Conservation (phyloP, 192 early-diverging fungal species). For the Umbelopsis sp. region DNA sequence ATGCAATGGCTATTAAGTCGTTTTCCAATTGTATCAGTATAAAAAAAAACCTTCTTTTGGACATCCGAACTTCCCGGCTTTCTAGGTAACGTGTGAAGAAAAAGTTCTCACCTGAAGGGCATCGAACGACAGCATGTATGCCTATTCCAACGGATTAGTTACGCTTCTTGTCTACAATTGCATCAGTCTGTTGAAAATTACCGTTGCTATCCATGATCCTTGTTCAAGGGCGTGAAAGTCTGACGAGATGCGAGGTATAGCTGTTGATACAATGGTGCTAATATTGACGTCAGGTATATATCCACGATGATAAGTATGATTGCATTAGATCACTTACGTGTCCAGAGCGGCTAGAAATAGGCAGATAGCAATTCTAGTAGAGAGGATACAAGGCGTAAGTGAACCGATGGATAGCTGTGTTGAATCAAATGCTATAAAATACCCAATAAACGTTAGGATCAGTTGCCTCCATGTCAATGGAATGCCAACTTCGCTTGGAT, state of each 20-base stretch:
- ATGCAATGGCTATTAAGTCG: constrained; percentile 54
- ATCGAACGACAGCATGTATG: constrained; percentile 63
- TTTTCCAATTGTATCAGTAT: neutral
- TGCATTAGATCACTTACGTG: neutral
- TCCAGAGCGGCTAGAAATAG: constrained; percentile 2
- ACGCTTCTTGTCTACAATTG: neutral
- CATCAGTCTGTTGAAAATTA: neutral
- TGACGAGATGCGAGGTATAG: neutral
- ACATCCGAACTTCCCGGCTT: neutral
- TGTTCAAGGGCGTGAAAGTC: constrained; percentile 2
- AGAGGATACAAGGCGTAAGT: neutral
- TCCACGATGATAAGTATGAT: neutral
- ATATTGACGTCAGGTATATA: neutral
- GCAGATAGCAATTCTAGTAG: neutral
- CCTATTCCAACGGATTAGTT: constrained; percentile 48
- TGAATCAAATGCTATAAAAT: neutral
- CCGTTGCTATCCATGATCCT: constrained; percentile 3
- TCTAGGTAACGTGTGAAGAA: neutral
- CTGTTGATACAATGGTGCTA: constrained; percentile 6
- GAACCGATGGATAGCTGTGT: neutral
- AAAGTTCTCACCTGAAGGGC: constrained; percentile 19
- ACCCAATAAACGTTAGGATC: neutral
- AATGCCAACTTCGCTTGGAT: neutral
- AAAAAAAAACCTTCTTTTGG: neutral
- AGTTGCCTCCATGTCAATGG: neutral